A percentile compares a stretch with the other conserved stretches of the same genome.
phyloP scores from a whole-genome alignment of 805 yeast species.

The Candida silvicultrix region DNA sequence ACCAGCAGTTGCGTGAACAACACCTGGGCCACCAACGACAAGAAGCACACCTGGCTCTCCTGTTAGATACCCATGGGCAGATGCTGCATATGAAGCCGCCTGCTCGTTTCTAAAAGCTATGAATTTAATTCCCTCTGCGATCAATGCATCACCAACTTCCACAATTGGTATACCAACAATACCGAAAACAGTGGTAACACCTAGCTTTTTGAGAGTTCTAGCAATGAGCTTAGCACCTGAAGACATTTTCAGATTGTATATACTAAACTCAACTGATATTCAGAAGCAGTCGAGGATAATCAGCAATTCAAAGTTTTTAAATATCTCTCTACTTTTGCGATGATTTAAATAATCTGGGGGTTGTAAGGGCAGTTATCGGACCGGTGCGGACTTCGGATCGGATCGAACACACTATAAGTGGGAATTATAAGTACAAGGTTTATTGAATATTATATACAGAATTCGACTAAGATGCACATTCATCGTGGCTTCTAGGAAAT shows the following conservation, averaged over 20 bases:
- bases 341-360: no score
- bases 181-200: slow-evolving; percentile 56
- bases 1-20: slow-evolving; percentile 64
- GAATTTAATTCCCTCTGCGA: slow-evolving; percentile 47
- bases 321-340: no score
- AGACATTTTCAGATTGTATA: neutral
- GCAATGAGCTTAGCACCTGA: slow-evolving; percentile 46
- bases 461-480: slow-evolving; percentile 34
- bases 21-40: slow-evolving; percentile 75
- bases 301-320: no score
- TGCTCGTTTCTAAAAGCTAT: slow-evolving; percentile 66
- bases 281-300: no score
- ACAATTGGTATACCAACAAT: slow-evolving; percentile 74
- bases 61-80: slow-evolving; percentile 61
- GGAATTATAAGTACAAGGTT: no score
- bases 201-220: slow-evolving; percentile 36
- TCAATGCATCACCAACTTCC: slow-evolving; percentile 59
- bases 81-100: slow-evolving; percentile 71
- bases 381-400: no score
- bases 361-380: no score
- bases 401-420: no score
- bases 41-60: slow-evolving; percentile 59
- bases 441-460: neutral
- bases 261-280: no score
- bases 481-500: slow-evolving; percentile 69